A percentile compares a stretch with the other conserved stretches of the same genome.
Evolutionary conservation across 257 asterid genomes (phyloP).

Genomic region (Jasminum sambac): DNA sequence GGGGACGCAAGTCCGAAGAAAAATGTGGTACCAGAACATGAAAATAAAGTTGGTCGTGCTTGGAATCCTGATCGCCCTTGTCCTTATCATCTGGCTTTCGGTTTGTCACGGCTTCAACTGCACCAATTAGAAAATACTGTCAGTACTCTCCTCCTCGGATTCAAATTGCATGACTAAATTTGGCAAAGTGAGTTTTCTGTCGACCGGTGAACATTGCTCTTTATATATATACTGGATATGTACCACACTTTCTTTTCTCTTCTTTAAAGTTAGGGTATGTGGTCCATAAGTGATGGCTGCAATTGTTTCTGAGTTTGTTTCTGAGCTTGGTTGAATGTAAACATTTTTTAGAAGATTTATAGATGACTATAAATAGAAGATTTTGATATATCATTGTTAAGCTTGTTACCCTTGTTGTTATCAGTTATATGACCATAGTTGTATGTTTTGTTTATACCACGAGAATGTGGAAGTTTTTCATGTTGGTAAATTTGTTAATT

Average conservation of each 20-base stretch:
- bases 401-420: background rate
- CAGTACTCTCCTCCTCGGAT: background rate
- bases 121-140: conserved; percentile 40
- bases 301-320: conserved; percentile 21
- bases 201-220: background rate
- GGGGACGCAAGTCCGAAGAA: conserved; percentile 66
- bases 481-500: no score
- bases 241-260: background rate
- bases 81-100: conserved; percentile 76
- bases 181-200: background rate
- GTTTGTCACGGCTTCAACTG: conserved; percentile 72
- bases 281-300: background rate
- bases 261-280: background rate
- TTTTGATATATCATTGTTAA: background rate
- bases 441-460: no score
- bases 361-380: background rate
- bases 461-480: background rate
- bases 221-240: background rate
- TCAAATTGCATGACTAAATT: background rate
- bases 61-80: conserved; percentile 57
- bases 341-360: conserved; percentile 17
- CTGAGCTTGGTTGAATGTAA: conserved; percentile 15
- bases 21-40: conserved; percentile 94
- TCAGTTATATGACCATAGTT: background rate
- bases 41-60: conserved; percentile 75